Conservation (phyloP, 2,329 filamentous ascomycete genomes). For the Stachybotrys echinatus region DNA sequence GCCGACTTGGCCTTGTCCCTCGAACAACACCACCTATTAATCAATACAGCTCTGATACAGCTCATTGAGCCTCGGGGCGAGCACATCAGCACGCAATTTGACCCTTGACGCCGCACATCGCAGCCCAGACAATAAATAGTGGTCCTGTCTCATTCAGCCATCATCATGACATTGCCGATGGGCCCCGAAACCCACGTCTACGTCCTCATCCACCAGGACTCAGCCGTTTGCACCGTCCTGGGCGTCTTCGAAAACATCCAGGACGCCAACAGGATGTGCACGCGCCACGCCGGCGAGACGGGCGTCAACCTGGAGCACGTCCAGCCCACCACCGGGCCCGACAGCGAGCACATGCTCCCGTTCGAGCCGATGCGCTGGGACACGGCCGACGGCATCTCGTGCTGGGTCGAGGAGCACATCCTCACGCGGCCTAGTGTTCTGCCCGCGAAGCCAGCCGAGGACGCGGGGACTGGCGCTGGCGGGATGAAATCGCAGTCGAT, state of each 20-base stretch:
- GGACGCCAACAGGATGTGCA: conserved; percentile 28
- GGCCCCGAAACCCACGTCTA: conserved; percentile 15
- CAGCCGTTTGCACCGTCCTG: conserved; percentile 16
- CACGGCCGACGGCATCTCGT: conserved; percentile 25
- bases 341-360: conserved; percentile 10
- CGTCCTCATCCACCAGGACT: conserved; percentile 25
- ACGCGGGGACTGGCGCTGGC: background rate
- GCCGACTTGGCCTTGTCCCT: no score
- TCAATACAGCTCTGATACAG: no score
- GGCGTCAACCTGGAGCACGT: conserved; percentile 14
- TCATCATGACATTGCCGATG: background rate
- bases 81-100: no score
- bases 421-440: conserved; percentile 16
- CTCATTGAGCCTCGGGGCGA: no score
- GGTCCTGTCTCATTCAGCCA: background rate
- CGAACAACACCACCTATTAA: no score
- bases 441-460: background rate
- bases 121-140: no score
- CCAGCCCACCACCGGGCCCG: conserved; percentile 8
- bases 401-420: conserved; percentile 31
- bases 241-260: conserved; percentile 25
- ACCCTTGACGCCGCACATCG: no score
- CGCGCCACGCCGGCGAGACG: conserved; percentile 19
- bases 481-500: conserved; percentile 1
- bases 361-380: conserved; percentile 27